phyloP scores from a whole-genome alignment of 495 filamentous ascomycete species.

The Talaromyces thailandensis region DNA sequence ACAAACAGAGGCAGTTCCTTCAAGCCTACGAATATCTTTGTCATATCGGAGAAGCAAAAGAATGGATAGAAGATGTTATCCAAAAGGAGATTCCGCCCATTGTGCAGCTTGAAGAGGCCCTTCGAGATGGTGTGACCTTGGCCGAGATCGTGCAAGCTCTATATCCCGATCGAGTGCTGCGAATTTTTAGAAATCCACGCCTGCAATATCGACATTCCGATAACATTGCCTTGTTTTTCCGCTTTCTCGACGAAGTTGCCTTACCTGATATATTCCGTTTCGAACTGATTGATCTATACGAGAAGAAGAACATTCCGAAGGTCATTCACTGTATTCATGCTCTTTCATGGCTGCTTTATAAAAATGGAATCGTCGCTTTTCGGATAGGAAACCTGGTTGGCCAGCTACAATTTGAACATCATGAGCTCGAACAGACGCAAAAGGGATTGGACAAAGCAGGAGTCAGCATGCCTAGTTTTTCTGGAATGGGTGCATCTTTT shows the following conservation, averaged over 20 bases:
- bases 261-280: slow-evolving; percentile 97
- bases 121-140: slow-evolving; percentile 88
- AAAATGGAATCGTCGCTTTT: slow-evolving; percentile 90
- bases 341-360: slow-evolving; percentile 87
- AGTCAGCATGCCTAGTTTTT: slow-evolving; percentile 93
- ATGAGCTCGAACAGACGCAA: slow-evolving; percentile 93
- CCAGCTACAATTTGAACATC: slow-evolving; percentile 93
- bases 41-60: slow-evolving; percentile 98
- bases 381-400: slow-evolving; percentile 98
- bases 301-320: slow-evolving; percentile 99
- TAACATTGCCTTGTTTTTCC: slow-evolving; percentile 92
- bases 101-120: slow-evolving; percentile 88
- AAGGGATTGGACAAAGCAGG: slow-evolving; percentile 94
- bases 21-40: slow-evolving; percentile 99
- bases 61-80: slow-evolving; percentile 97
- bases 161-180: slow-evolving; percentile 59
- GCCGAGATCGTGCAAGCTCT: slow-evolving; percentile 94
- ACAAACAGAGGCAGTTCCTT: slow-evolving; percentile 90
- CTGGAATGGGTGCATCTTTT: slow-evolving; percentile 92
- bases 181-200: slow-evolving; percentile 75
- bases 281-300: slow-evolving; percentile 95
- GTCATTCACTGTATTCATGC: slow-evolving; percentile 99
- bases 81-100: slow-evolving; percentile 85
- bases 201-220: slow-evolving; percentile 95
- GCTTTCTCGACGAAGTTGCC: slow-evolving; percentile 85